A percentile compares a stretch with the other conserved stretches of the same genome.
Conservation (phyloP, 768 basidiomycete genomes). For the Sporobolomyces pararoseus region DNA sequence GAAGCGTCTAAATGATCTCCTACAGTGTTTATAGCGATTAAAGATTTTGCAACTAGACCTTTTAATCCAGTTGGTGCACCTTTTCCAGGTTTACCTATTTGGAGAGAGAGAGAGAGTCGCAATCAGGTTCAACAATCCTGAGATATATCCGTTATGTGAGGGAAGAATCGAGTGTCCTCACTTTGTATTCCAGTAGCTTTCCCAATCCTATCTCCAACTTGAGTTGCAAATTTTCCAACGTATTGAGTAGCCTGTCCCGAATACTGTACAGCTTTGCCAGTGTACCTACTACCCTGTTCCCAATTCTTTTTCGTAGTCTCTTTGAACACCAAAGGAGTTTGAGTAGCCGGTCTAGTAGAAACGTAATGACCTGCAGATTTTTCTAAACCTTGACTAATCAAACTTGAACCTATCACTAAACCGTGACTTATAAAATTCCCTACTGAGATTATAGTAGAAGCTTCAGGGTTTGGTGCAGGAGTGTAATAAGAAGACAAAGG, state of each 20-base stretch:
- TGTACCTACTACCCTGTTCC: background rate
- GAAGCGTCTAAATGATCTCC: slow-evolving; percentile 43
- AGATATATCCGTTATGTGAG: background rate
- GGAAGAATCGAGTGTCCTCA: background rate
- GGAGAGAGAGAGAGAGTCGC: background rate
- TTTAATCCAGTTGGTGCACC: slow-evolving; percentile 16
- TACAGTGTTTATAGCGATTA: slow-evolving; percentile 32
- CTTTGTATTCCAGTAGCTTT: slow-evolving; percentile 23
- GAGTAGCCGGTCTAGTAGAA: slow-evolving; percentile 11
- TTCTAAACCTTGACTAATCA: slow-evolving; percentile 8
- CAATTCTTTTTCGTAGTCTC: background rate
- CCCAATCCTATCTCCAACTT: slow-evolving; percentile 27
- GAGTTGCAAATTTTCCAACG: slow-evolving; percentile 10
- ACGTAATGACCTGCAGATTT: slow-evolving; percentile 16
- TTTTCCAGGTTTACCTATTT: background rate
- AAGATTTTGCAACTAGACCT: slow-evolving; percentile 11
- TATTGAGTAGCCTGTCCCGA: slow-evolving; percentile 21
- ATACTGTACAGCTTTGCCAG: slow-evolving; percentile 13
- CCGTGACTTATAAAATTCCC: slow-evolving; percentile 27
- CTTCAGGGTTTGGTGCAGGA: slow-evolving; percentile 20
- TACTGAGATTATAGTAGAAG: slow-evolving; percentile 12
- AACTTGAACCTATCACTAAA: slow-evolving; percentile 25
- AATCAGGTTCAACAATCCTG: background rate
- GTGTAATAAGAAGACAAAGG: slow-evolving; percentile 25
- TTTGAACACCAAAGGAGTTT: slow-evolving; percentile 26